A percentile compares a stretch with the other conserved stretches of the same genome.
phyloP scores from a whole-genome alignment of 2,329 filamentous ascomycete species.

The Colletotrichum spaethianum region DNA sequence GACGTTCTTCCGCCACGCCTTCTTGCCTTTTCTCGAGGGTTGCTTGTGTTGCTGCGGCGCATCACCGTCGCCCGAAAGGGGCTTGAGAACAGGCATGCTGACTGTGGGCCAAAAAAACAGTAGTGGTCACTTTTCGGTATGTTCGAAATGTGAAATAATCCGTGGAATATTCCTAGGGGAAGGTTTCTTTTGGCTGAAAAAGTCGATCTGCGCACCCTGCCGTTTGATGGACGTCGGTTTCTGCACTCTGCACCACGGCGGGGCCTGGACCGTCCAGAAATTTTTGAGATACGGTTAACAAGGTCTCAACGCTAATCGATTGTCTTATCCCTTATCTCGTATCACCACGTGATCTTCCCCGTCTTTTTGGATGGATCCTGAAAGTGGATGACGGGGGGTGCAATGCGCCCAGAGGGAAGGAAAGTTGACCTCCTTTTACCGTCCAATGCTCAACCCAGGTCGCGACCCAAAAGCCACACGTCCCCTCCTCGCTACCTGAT shows the following conservation, averaged over 20 bases:
- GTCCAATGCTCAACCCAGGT: slow-evolving; percentile 24
- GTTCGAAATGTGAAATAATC: background rate
- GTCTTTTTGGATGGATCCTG: slow-evolving; percentile 12
- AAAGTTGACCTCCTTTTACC: slow-evolving; percentile 40
- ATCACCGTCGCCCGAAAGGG: slow-evolving; percentile 62
- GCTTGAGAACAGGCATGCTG: slow-evolving; percentile 68
- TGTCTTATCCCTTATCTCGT: slow-evolving; percentile 27
- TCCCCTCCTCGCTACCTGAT: slow-evolving; percentile 19
- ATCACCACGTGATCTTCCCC: slow-evolving; percentile 28
- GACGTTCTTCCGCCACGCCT: slow-evolving; percentile 98
- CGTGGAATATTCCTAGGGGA: too few species aligned
- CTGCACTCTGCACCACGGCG: slow-evolving; percentile 21
- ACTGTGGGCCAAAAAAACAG: background rate
- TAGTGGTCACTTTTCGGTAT: background rate
- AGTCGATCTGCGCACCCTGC: slow-evolving; percentile 25
- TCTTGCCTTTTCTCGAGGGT: slow-evolving; percentile 96
- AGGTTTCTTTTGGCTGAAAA: slow-evolving; percentile 17
- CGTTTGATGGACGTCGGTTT: slow-evolving; percentile 12
- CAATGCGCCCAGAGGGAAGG: slow-evolving; percentile 22
- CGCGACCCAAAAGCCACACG: slow-evolving; percentile 16
- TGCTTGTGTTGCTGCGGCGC: slow-evolving; percentile 89
- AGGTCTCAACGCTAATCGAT: background rate
- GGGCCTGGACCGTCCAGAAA: slow-evolving; percentile 36
- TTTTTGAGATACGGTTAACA: slow-evolving; percentile 31
- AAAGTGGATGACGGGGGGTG: slow-evolving; percentile 30